A percentile compares a stretch with the other conserved stretches of the same genome.
These are phyloP conservation scores for Xylaria multiplex DNA, from an alignment of 2,329 filamentous ascomycete genomes.

Conservation along the genomic window DNA sequence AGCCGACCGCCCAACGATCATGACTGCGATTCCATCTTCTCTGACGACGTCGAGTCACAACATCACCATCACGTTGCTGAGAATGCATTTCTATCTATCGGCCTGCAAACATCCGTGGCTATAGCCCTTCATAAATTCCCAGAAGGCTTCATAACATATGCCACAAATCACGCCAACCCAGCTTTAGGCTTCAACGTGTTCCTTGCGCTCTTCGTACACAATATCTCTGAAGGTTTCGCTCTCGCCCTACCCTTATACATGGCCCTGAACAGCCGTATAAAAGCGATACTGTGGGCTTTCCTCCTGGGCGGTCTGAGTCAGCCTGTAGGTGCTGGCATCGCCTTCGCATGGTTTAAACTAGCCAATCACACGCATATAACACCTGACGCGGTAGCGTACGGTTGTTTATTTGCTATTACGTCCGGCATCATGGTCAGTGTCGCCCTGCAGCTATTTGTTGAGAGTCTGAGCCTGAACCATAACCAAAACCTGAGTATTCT, in stretches of 20 bases:
- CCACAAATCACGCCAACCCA: slow-evolving; percentile 95
- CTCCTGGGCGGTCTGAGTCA: slow-evolving; percentile 88
- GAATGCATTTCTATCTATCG: slow-evolving; percentile 92
- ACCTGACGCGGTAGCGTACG: slow-evolving; percentile 72
- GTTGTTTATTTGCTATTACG: slow-evolving; percentile 85
- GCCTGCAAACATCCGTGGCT: slow-evolving; percentile 94
- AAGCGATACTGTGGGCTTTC: slow-evolving; percentile 85
- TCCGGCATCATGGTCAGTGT: slow-evolving; percentile 97
- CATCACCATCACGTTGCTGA: slow-evolving; percentile 96
- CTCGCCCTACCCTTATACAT: slow-evolving; percentile 94
- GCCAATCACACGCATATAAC: slow-evolving; percentile 63
- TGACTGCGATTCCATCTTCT: slow-evolving; percentile 43
- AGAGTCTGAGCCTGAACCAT: slow-evolving; percentile 85
- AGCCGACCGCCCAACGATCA: slow-evolving; percentile 44
- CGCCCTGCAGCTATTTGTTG: slow-evolving; percentile 86
- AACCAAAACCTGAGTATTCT: slow-evolving; percentile 79
- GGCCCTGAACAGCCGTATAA: slow-evolving; percentile 80
- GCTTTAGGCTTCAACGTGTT: slow-evolving; percentile 90
- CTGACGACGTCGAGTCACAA: slow-evolving; percentile 59
- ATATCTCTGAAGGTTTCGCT: slow-evolving; percentile 96
- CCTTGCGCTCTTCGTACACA: slow-evolving; percentile 95
- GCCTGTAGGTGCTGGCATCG: slow-evolving; percentile 84
- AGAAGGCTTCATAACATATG: slow-evolving; percentile 88
- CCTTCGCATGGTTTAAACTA: slow-evolving; percentile 85
- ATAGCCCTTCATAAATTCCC: slow-evolving; percentile 97